These are phyloP conservation scores for Hericium coralloides DNA, from an alignment of 768 basidiomycete genomes.

Conservation along the genomic window DNA sequence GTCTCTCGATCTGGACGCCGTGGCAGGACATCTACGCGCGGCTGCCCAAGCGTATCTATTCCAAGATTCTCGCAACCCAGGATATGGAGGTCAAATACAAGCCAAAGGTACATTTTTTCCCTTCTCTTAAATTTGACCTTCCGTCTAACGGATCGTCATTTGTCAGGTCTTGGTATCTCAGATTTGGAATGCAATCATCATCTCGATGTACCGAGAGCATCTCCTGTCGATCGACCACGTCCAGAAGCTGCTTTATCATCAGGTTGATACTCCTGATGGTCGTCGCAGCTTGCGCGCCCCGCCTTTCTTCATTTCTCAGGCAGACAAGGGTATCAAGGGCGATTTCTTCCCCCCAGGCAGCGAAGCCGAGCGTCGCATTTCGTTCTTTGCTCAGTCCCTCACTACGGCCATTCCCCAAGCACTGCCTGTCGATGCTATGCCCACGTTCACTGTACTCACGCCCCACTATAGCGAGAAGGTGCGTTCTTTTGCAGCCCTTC, in stretches of 20 bases:
- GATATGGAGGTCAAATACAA: constrained; percentile 99
- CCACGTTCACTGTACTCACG: constrained; percentile 96
- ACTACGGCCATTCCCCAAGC: constrained; percentile 93
- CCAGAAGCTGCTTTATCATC: constrained; percentile 95
- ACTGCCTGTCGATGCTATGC: constrained; percentile 98
- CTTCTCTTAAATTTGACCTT: not conserved
- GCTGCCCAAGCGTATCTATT: constrained; percentile 92
- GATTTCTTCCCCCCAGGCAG: constrained; percentile 93
- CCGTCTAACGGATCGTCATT: not conserved
- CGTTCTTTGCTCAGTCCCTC: constrained; percentile 97
- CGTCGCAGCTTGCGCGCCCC: constrained; percentile 90
- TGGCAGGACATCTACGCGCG: constrained; percentile 98
- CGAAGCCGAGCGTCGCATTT: constrained; percentile 95
- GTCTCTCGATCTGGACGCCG: constrained; percentile 97
- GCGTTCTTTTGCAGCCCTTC: constrained; percentile 5
- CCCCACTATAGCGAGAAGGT: constrained; percentile 99
- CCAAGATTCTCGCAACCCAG: constrained; percentile 85
- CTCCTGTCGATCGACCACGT: constrained; percentile 98
- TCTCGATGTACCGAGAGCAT: constrained; percentile 99
- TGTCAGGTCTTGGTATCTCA: constrained; percentile 89
- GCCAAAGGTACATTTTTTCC: constrained; percentile 66
- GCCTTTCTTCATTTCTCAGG: constrained; percentile 96
- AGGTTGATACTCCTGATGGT: constrained; percentile 82
- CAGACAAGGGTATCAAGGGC: constrained; percentile 74
- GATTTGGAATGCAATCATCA: constrained; percentile 99